phyloP scores from a whole-genome alignment of 2,329 filamentous ascomycete genomes.

The Diaporthe helianthi region DNA sequence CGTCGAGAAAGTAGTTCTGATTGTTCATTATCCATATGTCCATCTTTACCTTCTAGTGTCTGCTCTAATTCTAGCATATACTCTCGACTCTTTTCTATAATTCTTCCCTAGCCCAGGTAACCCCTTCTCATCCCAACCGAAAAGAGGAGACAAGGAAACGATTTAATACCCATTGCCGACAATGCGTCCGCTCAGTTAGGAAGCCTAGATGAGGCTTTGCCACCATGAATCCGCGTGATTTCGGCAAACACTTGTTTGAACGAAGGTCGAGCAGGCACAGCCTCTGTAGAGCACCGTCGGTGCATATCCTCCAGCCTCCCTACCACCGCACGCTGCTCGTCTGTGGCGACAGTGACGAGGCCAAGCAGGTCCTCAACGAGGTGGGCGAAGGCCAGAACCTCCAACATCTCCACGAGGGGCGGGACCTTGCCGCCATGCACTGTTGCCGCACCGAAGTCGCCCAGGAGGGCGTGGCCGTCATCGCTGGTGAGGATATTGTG shows the following conservation, averaged over 20 bases:
- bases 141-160: not conserved
- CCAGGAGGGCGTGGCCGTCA: slow-evolving; percentile 52
- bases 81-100: not conserved
- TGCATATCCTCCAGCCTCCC: slow-evolving; percentile 41
- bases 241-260: slow-evolving; percentile 43
- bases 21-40: too few relatives aligned
- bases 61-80: not conserved
- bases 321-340: slow-evolving; percentile 31
- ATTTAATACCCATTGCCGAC: too few relatives aligned
- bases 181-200: not conserved
- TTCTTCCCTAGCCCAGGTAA: not conserved
- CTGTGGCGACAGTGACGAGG: slow-evolving; percentile 40
- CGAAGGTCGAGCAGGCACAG: slow-evolving; percentile 42
- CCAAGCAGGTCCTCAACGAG: slow-evolving; percentile 53
- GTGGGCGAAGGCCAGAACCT: slow-evolving; percentile 56
- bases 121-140: not conserved
- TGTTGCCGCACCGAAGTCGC: slow-evolving; percentile 56
- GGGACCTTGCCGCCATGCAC: slow-evolving; percentile 45
- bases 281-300: slow-evolving; percentile 39
- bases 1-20: not conserved
- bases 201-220: not conserved
- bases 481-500: slow-evolving; percentile 54
- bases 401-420: slow-evolving; percentile 49
- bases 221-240: slow-evolving; percentile 29
- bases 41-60: not conserved